These are phyloP conservation scores for Daldinia sp. DNA, from an alignment of 2,329 filamentous ascomycete species.

Conservation along the genomic window DNA sequence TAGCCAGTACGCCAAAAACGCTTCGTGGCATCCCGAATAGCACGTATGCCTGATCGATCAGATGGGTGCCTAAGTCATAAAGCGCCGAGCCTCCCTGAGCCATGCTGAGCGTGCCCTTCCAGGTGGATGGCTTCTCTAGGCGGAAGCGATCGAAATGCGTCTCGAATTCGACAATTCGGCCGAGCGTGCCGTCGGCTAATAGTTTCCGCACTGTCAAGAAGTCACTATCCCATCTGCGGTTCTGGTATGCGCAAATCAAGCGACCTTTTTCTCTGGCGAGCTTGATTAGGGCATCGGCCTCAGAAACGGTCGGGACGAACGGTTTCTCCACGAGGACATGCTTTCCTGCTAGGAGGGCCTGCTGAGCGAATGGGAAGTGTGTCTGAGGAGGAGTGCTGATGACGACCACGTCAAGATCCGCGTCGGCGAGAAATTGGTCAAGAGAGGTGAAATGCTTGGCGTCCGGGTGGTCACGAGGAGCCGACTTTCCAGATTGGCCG, in stretches of 20 bases:
- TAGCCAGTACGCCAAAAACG: constrained; percentile 76
- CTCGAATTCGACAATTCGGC: constrained; percentile 81
- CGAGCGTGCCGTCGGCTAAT: constrained; percentile 69
- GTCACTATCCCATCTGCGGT: constrained; percentile 82
- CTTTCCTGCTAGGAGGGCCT: constrained; percentile 76
- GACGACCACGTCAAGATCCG: constrained; percentile 75
- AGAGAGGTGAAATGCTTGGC: constrained; percentile 73
- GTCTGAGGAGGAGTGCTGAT: constrained; percentile 78
- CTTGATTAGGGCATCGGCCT: constrained; percentile 73
- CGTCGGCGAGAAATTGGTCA: constrained; percentile 73
- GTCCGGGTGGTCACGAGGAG: constrained; percentile 74
- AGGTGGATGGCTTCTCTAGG: constrained; percentile 68
- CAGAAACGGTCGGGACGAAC: constrained; percentile 77
- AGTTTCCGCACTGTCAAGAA: constrained; percentile 77
- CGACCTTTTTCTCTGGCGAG: constrained; percentile 64
- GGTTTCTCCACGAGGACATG: constrained; percentile 87
- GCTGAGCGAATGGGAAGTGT: constrained; percentile 74
- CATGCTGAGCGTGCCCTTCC: constrained; percentile 74
- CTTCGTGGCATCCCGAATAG: constrained; percentile 76
- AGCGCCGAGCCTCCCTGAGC: constrained; percentile 73
- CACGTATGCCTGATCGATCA: constrained; percentile 79
- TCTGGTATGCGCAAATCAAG: constrained; percentile 78
- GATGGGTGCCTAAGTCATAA: constrained; percentile 81
- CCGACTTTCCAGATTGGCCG: constrained; percentile 69
- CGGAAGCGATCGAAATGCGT: constrained; percentile 84